Base-by-base conservation (phyloP, 2,329 filamentous ascomycete species). In the Fusarium kyushuense region DNA sequence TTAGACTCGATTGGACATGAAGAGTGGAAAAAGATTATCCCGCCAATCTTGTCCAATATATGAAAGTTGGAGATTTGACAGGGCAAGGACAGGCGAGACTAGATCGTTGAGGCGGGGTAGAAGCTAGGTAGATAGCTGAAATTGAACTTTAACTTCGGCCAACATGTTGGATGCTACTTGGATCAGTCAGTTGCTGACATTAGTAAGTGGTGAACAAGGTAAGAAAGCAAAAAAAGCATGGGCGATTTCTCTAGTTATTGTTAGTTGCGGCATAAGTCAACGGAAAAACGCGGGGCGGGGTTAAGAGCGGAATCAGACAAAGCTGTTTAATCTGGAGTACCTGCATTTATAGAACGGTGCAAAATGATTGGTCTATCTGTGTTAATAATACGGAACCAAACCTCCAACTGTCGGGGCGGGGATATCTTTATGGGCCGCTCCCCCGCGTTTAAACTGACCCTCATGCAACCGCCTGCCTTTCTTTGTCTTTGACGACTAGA, bases 381-480 rank as follows among this genome's bases (percentile, higher is more conserved):
- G 32, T 41, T 41, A 61, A 19, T 51, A 40, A 51, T 19, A 51
- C 7, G 19, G 19, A 61, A 23, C 21, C 23, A 48, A 45, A 45
- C 49, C 49, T 63, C 49, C 49, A 63, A 48, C 40, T 30, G 12
- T 45, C 33, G 29, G 35, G 54, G 29, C 27, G 43, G 58, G 45
- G 43, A 52, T 47, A 40, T 23, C 33, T 41, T 25, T 27, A 41
- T 59, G 38, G 54, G 58, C 41, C 58, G 58, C 33, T 36, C 38
- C 59, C 61, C 47, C 54, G 48, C 54, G 42, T 57, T 69, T 65
- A 38, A 38, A 21, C 19, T 21, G 53, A 49, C 65, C 61, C 65
- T 56, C 61, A 66, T 63, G 33, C 51, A 69, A 63, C 65, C 65
- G 65, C 35, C 36, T 43, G 56, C 47, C 21, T 43, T 54, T 36